These are phyloP conservation scores for Craterostigma plantagineum DNA, from an alignment of 257 asterid genomes.

Conservation along the genomic window DNA sequence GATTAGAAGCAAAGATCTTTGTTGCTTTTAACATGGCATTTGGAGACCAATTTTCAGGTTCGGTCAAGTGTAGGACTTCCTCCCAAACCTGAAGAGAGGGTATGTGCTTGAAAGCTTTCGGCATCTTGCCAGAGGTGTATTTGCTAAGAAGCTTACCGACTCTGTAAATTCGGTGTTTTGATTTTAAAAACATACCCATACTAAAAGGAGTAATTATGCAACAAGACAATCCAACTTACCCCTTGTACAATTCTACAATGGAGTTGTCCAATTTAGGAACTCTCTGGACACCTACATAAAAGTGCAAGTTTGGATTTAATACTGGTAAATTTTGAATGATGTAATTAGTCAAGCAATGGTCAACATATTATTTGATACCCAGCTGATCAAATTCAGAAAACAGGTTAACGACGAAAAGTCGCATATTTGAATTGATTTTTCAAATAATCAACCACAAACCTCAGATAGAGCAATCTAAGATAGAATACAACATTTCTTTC, in stretches of 20 bases:
- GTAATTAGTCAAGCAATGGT: too few species aligned
- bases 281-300: conserved; percentile 36
- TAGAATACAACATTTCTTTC: too few species aligned
- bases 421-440: too few species aligned
- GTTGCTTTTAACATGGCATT: conserved; percentile 89
- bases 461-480: too few species aligned
- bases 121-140: conserved; percentile 75
- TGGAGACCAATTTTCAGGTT: conserved; percentile 89
- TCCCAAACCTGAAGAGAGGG: conserved; percentile 72
- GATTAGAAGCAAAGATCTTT: conserved; percentile 60
- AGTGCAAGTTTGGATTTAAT: not conserved
- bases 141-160: conserved; percentile 69
- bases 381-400: too few species aligned
- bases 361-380: too few species aligned
- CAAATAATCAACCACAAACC: too few species aligned
- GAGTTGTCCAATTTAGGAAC: conserved; percentile 60
- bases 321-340: too few species aligned
- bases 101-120: conserved; percentile 81
- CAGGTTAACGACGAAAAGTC: too few species aligned
- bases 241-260: conserved; percentile 69
- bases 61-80: conserved; percentile 69
- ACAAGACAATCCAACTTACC: conserved; percentile 22
- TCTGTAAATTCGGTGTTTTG: conserved; percentile 15
- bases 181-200: too few species aligned
- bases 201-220: not conserved